Conservation (phyloP, 2,329 filamentous ascomycete species). For the Teratosphaeria pseudoeucalypti region DNA sequence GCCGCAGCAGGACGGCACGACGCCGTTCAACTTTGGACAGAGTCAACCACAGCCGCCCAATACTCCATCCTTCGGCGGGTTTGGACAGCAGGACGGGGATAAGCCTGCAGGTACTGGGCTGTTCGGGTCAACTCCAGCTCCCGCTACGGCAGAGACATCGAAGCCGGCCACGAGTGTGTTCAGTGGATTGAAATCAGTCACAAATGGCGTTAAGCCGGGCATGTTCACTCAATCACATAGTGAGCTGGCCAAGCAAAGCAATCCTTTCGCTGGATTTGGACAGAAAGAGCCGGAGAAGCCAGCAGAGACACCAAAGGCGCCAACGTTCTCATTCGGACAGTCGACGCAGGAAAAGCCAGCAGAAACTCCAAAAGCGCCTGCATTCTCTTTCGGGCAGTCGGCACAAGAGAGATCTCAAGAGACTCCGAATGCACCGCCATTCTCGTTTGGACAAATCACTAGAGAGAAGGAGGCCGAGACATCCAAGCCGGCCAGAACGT, state of each 20-base stretch:
- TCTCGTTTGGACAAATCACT: background rate
- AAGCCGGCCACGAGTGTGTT: slow-evolving; percentile 2
- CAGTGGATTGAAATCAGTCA: background rate
- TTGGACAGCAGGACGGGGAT: slow-evolving; percentile 2
- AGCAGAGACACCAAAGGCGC: slow-evolving; percentile 2
- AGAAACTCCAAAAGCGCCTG: background rate
- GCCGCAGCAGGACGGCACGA: slow-evolving; percentile 5
- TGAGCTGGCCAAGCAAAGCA: slow-evolving; percentile 4
- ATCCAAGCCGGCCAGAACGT: slow-evolving; percentile 3
- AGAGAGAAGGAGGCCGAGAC: slow-evolving; percentile 2
- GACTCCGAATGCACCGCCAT: background rate
- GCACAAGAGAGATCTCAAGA: slow-evolving; percentile 4
- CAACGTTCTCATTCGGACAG: background rate
- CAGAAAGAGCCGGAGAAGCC: background rate
- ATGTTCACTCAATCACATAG: slow-evolving; percentile 5
- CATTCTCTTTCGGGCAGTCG: background rate
- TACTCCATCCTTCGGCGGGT: background rate
- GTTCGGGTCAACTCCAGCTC: background rate
- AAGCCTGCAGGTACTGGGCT: background rate
- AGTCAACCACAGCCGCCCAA: slow-evolving; percentile 1
- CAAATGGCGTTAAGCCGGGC: slow-evolving; percentile 5
- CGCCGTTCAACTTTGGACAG: slow-evolving; percentile 9
- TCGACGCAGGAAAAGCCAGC: background rate
- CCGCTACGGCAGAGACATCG: background rate
- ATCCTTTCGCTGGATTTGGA: slow-evolving; percentile 1